A percentile compares a stretch with the other conserved stretches of the same genome.
Conservation (phyloP, 2,329 filamentous ascomycete species). For the Nemania sp. region DNA sequence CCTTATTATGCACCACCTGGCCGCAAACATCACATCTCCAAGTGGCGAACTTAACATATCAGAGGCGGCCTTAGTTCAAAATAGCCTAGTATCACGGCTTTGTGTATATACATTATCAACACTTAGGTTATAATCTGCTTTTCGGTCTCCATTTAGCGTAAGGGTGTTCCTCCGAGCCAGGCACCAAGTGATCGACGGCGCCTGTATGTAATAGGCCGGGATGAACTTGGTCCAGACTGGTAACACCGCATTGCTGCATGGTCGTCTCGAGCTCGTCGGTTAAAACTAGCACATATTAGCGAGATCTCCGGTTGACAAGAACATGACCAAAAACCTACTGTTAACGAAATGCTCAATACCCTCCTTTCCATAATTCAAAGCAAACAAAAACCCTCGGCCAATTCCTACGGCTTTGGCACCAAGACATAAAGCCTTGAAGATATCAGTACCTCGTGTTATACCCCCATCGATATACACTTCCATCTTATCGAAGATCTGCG, state of each 20-base stretch:
- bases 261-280: slow-evolving; percentile 73
- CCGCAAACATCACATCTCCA: no score
- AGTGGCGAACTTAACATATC: no score
- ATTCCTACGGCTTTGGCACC: slow-evolving; percentile 74
- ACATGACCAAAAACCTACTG: slow-evolving; percentile 56
- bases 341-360: slow-evolving; percentile 65
- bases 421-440: slow-evolving; percentile 74
- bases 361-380: slow-evolving; percentile 70
- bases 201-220: slow-evolving; percentile 70
- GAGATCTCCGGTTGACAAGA: not conserved
- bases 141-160: slow-evolving; percentile 57
- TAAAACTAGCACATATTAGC: slow-evolving; percentile 54
- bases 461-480: slow-evolving; percentile 75
- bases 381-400: slow-evolving; percentile 70
- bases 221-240: slow-evolving; percentile 69
- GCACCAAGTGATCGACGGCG: slow-evolving; percentile 62
- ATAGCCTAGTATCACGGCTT: not conserved
- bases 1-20: no score
- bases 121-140: slow-evolving; percentile 50
- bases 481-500: slow-evolving; percentile 68
- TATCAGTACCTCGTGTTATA: slow-evolving; percentile 72
- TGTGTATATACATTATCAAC: not conserved
- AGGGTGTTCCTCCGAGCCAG: slow-evolving; percentile 57
- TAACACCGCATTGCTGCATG: slow-evolving; percentile 75
- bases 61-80: no score